These are phyloP conservation scores for Sonneratia alba DNA, from an alignment of 345 rosid species.

Conservation along the genomic window DNA sequence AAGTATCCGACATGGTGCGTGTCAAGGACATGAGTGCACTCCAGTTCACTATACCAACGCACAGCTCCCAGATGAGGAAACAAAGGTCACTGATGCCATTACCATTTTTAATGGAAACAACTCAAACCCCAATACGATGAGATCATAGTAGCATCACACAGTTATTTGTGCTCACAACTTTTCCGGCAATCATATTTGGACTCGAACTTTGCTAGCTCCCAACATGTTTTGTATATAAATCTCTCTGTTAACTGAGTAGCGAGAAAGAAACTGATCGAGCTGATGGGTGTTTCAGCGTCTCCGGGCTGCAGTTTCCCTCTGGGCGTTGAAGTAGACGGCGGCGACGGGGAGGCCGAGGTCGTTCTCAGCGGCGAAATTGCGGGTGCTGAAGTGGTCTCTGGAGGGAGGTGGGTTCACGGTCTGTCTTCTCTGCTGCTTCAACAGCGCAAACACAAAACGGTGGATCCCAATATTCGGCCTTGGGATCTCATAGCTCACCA, in stretches of 20 bases:
- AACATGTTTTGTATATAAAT: too few relatives aligned
- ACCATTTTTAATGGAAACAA: background rate
- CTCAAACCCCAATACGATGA: background rate
- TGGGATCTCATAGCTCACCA: conserved; percentile 23
- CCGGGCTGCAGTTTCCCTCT: conserved; percentile 28
- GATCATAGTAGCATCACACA: background rate
- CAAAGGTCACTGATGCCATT: background rate
- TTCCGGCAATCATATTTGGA: background rate
- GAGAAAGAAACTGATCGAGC: background rate
- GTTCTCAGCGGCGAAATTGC: conserved; percentile 15
- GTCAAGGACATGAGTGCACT: background rate
- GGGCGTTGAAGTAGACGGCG: conserved; percentile 27
- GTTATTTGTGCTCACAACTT: background rate
- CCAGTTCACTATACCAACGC: background rate
- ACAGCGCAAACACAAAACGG: conserved; percentile 23
- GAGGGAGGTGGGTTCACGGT: conserved; percentile 7
- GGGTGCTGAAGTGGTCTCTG: conserved; percentile 17
- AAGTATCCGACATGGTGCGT: background rate
- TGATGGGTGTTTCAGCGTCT: conserved; percentile 9
- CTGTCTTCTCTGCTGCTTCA: conserved; percentile 20
- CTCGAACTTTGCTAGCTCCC: background rate
- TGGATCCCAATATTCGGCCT: conserved; percentile 25
- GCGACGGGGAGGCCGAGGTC: conserved; percentile 24
- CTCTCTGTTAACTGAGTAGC: background rate
- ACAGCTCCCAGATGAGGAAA: background rate